Percentiles rank a stretch among this genome's conserved stretches.
Evolutionary conservation across 179 eudicot genomes (phyloP).

Genomic region (Spinacia oleracea): DNA sequence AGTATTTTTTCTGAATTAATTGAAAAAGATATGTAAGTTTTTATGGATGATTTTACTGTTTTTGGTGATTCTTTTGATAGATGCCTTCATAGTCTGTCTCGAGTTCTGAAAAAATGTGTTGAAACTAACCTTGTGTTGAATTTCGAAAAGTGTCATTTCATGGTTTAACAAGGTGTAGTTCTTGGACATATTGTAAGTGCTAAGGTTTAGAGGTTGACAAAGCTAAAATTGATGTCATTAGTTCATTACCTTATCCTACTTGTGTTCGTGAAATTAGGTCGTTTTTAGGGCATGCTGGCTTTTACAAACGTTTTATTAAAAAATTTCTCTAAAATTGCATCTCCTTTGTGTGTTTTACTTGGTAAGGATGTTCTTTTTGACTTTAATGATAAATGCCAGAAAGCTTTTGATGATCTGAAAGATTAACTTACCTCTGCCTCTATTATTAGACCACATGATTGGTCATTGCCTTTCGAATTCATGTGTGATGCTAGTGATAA

Average conservation of each 20-base stretch:
- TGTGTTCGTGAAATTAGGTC: background rate
- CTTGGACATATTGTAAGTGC: background rate
- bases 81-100: background rate
- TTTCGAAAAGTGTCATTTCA: no score
- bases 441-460: background rate
- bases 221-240: background rate
- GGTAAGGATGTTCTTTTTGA: background rate
- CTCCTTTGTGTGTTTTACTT: background rate
- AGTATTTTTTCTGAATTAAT: background rate
- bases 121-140: background rate
- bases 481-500: background rate
- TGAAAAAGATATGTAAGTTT: background rate
- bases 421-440: background rate
- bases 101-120: background rate
- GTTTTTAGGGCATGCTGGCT: background rate
- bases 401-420: background rate
- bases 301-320: background rate
- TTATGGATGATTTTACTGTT: background rate
- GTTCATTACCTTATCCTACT: no score
- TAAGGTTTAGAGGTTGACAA: background rate
- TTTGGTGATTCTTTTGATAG: background rate
- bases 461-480: background rate
- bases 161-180: no score
- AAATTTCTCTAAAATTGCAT: background rate
- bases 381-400: background rate